Evolutionary conservation across 176 grass and related monocot species (phyloP).

Genomic region (Aegilops sharonensis): DNA sequence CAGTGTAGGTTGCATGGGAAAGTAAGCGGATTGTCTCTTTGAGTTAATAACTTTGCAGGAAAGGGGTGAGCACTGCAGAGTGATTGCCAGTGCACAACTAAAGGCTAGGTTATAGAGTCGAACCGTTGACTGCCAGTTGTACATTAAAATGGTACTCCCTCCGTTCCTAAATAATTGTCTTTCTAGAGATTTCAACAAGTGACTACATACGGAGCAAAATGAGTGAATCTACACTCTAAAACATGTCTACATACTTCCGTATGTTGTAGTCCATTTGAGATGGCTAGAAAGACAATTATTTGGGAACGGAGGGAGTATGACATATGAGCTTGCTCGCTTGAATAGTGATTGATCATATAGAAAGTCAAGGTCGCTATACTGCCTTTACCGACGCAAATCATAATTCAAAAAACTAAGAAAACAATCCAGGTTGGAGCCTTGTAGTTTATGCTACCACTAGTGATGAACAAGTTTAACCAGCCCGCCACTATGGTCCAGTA

Average conservation of each 20-base stretch:
- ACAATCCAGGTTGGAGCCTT: not conserved
- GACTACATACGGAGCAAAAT: too few relatives aligned
- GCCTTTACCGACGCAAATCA: not conserved
- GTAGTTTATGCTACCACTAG: not conserved
- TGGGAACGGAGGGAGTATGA: not conserved
- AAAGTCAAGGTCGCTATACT: not conserved
- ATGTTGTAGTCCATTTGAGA: too few relatives aligned
- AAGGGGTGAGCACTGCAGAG: not conserved
- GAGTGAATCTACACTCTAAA: too few relatives aligned
- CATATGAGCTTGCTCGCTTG: not conserved
- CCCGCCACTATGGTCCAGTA: not conserved
- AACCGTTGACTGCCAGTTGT: not conserved
- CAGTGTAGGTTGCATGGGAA: constrained; percentile 15
- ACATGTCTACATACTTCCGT: too few relatives aligned
- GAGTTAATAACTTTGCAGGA: not conserved
- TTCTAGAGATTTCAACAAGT: too few relatives aligned
- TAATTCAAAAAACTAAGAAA: not conserved
- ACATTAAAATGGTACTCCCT: not conserved
- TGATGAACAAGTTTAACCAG: not conserved
- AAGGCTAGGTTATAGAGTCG: not conserved
- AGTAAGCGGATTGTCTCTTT: not conserved
- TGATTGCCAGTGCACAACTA: not conserved
- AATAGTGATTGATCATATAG: not conserved
- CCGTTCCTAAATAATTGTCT: too few relatives aligned
- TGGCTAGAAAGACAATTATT: too few relatives aligned